Evolutionary conservation across 176 grass and related monocot genomes (phyloP), one percentile per base, ranked within the genome.

Genomic region (Carex myosuroides): DNA sequence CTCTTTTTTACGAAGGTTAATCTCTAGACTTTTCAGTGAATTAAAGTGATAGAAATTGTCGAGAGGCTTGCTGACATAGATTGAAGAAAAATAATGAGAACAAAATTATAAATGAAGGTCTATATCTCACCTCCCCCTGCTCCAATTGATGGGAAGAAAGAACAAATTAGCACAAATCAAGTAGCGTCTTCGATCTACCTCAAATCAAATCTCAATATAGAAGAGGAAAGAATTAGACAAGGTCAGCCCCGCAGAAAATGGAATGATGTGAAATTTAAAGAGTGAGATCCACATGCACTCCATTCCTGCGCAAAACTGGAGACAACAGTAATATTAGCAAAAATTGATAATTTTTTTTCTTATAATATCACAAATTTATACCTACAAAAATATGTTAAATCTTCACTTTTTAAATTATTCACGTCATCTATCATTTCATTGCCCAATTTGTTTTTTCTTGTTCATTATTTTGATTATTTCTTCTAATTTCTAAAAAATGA

Each of bases 171-270:
- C 22, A 55, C 14, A 54, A 69, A 83, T 18, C 62, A 66, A 48
- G 11, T 66, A 4, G 61, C 39, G 11, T 6, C 21, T 64, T 68
- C 14, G 61, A 66, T 83, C 42, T 52, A 65, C 16, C 60, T 64
- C 56, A 64, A 32, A 83, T 66, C 64, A 83, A 44, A 66, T 83
- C 60, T 64, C 33, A 81, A 67, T 66, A 83, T 67, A 55, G 62
- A 83, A 53, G 58, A 83, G 39, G 62, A 83, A 83, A 83, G 42
- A 82, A 82, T 46, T 66, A 64, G 80, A 65, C 57, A 64, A 62
- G 59, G 79, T 64, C 60, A 44, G 80, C 12, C 32, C 60, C 80
- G 18, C 41, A 66, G 17, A 69, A 64, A n/a, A 62, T 64, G 57
- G 58, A 20, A 41, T 81, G 37, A 81, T 64, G 58, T 60, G 39